Evolutionary conservation across 371 early-diverging fungal species (phyloP).

Genomic region (Haplosporangium sp.): DNA sequence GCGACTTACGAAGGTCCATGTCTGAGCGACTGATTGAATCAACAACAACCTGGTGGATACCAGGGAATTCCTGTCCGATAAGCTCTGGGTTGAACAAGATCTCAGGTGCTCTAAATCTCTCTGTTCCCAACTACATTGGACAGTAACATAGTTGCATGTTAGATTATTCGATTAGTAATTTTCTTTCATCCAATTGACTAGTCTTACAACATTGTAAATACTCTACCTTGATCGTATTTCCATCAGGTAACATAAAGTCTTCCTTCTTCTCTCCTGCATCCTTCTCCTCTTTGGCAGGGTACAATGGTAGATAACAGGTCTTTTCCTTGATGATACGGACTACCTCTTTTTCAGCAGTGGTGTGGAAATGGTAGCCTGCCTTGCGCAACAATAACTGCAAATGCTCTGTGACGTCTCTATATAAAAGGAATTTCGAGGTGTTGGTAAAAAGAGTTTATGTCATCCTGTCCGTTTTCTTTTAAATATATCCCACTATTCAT

Average conservation of each 20-base stretch:
- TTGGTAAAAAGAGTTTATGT: conserved; percentile 1
- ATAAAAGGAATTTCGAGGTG: background rate
- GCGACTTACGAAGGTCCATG: conserved; percentile 97
- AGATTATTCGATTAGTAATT: background rate
- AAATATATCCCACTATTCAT: background rate
- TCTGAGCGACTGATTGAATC: conserved; percentile 98
- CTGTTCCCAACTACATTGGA: conserved; percentile 31
- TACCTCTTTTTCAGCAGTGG: conserved; percentile 99
- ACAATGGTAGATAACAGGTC: conserved; percentile 98
- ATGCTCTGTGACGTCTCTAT: conserved; percentile 98
- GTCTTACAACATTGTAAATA: background rate
- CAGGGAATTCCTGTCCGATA: conserved; percentile 91
- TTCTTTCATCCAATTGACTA: background rate
- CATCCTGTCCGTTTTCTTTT: background rate
- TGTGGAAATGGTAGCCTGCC: conserved; percentile 99
- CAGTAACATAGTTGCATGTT: background rate
- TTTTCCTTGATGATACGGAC: conserved; percentile 99
- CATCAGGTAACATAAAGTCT: conserved; percentile 99
- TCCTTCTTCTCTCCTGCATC: conserved; percentile 94
- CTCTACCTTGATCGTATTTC: conserved; percentile 97
- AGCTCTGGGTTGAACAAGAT: conserved; percentile 99
- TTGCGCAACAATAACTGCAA: conserved; percentile 98
- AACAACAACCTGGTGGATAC: conserved; percentile 96
- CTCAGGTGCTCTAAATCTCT: conserved; percentile 97
- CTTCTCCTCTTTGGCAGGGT: conserved; percentile 99